Percentiles rank a stretch among this genome's conserved stretches.
These are phyloP conservation scores for Xylaria venustula DNA, from an alignment of 495 filamentous ascomycete species.

Conservation along the genomic window DNA sequence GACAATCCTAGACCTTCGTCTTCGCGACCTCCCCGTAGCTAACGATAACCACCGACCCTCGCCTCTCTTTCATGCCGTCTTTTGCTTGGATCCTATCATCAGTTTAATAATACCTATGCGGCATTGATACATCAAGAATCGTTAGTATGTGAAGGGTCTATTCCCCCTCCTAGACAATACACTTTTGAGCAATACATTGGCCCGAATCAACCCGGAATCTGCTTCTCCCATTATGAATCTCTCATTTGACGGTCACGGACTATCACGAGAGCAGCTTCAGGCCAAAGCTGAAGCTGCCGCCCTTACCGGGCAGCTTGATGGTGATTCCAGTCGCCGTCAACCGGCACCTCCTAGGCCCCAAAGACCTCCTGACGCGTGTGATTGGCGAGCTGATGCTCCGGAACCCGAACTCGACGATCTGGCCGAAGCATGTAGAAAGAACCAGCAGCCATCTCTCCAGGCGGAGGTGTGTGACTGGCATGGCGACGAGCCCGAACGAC, in stretches of 20 bases:
- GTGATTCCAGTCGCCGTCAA: slow-evolving; percentile 8
- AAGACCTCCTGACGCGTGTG: slow-evolving; percentile 14
- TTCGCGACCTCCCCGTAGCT: neutral
- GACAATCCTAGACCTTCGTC: neutral
- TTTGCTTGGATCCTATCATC: neutral
- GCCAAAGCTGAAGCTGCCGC: slow-evolving; percentile 18
- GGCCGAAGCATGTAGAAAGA: slow-evolving; percentile 11
- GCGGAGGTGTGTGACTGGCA: slow-evolving; percentile 11
- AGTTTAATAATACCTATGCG: slow-evolving; percentile 3
- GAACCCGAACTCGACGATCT: slow-evolving; percentile 29
- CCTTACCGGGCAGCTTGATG: slow-evolving; percentile 16
- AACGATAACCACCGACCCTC: neutral
- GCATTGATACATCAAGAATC: neutral
- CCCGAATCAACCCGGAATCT: neutral
- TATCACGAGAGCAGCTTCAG: slow-evolving; percentile 15
- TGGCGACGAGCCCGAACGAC: slow-evolving; percentile 1
- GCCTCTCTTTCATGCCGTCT: neutral
- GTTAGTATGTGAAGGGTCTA: neutral
- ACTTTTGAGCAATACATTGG: neutral
- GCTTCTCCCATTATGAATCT: neutral
- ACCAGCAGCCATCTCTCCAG: slow-evolving; percentile 14
- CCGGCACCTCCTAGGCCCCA: neutral
- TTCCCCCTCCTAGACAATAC: neutral
- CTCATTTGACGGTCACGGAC: slow-evolving; percentile 19
- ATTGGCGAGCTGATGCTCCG: slow-evolving; percentile 25